These are phyloP conservation scores for Pseudogymnoascus sp. DNA, from an alignment of 2,329 filamentous ascomycete species.

Conservation along the genomic window DNA sequence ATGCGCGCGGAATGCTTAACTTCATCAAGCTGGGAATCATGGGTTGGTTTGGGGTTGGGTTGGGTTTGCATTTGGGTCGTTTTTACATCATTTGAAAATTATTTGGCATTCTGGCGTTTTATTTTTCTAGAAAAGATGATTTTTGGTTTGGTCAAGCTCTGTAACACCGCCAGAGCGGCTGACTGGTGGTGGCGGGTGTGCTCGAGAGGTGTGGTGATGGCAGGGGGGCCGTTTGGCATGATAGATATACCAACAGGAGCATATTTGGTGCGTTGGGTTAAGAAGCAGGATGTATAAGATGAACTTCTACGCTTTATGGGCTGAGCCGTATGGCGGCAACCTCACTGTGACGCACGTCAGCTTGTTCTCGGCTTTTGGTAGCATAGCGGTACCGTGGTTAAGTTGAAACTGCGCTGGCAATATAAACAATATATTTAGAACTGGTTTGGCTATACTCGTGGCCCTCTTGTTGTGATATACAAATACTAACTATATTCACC, in stretches of 20 bases:
- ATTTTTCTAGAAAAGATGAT: constrained; percentile 4
- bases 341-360: not conserved
- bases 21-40: not conserved
- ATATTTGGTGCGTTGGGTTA: not conserved
- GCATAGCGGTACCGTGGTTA: not conserved
- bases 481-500: not conserved
- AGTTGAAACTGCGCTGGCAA: not conserved
- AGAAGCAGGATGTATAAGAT: not conserved
- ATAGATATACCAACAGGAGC: constrained; percentile 7
- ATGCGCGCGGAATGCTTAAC: not conserved
- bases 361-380: not conserved
- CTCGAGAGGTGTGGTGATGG: not conserved
- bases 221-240: not conserved
- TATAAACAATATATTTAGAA: not conserved
- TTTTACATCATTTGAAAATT: not conserved
- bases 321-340: not conserved
- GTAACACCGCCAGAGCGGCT: not conserved
- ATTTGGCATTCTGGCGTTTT: not conserved
- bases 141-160: not conserved
- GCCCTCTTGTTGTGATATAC: not conserved
- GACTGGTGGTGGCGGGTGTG: not conserved
- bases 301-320: not conserved
- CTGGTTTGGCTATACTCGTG: not conserved
- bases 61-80: not conserved
- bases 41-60: not conserved